Evolutionary conservation across 768 basidiomycete species (phyloP).

Genomic region (Lactarius akahatsu): DNA sequence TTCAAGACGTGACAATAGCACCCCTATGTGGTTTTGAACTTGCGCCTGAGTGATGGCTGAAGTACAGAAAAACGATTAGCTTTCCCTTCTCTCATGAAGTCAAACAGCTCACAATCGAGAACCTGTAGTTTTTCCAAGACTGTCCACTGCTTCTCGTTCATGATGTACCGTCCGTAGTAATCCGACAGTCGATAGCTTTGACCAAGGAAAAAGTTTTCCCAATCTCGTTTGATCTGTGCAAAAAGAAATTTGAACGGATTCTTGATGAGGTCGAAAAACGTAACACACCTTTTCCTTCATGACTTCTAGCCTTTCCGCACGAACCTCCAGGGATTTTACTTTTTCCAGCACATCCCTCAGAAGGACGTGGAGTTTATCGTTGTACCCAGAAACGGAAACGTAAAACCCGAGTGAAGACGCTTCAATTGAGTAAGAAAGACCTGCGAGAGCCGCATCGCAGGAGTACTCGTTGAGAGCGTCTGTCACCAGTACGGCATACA

Average conservation of each 20-base stretch:
- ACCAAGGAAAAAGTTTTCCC: slow-evolving; percentile 84
- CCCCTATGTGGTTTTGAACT: slow-evolving; percentile 57
- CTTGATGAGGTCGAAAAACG: slow-evolving; percentile 1
- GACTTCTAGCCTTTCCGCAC: slow-evolving; percentile 70
- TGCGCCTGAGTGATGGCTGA: slow-evolving; percentile 73
- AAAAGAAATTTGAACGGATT: background rate
- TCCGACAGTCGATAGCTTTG: slow-evolving; percentile 81
- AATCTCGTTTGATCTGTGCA: slow-evolving; percentile 65
- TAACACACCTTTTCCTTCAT: slow-evolving; percentile 77
- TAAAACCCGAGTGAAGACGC: slow-evolving; percentile 64
- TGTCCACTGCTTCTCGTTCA: slow-evolving; percentile 73
- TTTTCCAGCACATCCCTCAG: slow-evolving; percentile 69
- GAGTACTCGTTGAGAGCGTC: slow-evolving; percentile 89
- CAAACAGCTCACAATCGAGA: slow-evolving; percentile 59
- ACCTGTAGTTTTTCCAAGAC: slow-evolving; percentile 73
- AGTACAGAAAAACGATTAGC: slow-evolving; percentile 8
- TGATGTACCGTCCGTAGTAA: slow-evolving; percentile 68
- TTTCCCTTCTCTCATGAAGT: background rate
- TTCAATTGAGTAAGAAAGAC: slow-evolving; percentile 70
- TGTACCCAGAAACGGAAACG: slow-evolving; percentile 78
- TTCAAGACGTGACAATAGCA: slow-evolving; percentile 62
- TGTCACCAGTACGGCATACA: slow-evolving; percentile 82
- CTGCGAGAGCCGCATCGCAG: slow-evolving; percentile 92
- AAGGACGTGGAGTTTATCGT: slow-evolving; percentile 83
- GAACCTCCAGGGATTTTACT: slow-evolving; percentile 60